Evolutionary conservation across 1,139 yeast genomes (phyloP).

Genomic region (Pneumocystis carinii): DNA sequence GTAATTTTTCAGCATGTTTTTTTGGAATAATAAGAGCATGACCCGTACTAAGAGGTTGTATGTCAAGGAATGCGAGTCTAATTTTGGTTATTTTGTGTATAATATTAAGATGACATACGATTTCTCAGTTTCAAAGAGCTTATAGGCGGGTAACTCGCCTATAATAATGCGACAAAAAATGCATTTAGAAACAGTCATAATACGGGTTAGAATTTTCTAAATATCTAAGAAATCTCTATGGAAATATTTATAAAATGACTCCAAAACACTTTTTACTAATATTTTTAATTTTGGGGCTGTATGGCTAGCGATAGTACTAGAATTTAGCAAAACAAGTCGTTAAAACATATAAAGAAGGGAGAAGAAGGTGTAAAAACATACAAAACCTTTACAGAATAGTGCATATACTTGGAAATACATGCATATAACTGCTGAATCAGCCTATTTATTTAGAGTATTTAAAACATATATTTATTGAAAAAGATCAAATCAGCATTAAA

Average conservation of each 20-base stretch:
- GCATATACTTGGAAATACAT: no score
- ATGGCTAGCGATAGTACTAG: not conserved
- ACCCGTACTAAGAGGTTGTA: slow-evolving; percentile 79
- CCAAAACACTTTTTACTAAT: not conserved
- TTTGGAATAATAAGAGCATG: slow-evolving; percentile 73
- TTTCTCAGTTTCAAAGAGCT: slow-evolving; percentile 65
- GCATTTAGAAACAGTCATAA: slow-evolving; percentile 30
- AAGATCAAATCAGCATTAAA: no score
- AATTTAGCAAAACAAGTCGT: not conserved
- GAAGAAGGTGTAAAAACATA: no score
- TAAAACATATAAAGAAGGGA: not conserved
- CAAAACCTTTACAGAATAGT: no score
- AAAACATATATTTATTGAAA: no score
- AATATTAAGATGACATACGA: slow-evolving; percentile 10
- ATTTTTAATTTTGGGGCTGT: not conserved
- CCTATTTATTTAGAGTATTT: no score
- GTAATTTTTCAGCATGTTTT: slow-evolving; percentile 83
- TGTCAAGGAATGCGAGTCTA: slow-evolving; percentile 72
- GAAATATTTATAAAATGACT: no score
- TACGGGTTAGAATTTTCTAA: not conserved
- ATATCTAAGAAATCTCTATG: no score
- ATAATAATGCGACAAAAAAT: slow-evolving; percentile 74
- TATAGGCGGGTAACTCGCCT: slow-evolving; percentile 85
- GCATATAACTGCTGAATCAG: no score
- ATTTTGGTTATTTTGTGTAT: not conserved